Percentiles rank a stretch among this genome's conserved stretches.
Evolutionary conservation across 2,329 filamentous ascomycete genomes (phyloP).

Genomic region (Chaetomiaceae sp.): DNA sequence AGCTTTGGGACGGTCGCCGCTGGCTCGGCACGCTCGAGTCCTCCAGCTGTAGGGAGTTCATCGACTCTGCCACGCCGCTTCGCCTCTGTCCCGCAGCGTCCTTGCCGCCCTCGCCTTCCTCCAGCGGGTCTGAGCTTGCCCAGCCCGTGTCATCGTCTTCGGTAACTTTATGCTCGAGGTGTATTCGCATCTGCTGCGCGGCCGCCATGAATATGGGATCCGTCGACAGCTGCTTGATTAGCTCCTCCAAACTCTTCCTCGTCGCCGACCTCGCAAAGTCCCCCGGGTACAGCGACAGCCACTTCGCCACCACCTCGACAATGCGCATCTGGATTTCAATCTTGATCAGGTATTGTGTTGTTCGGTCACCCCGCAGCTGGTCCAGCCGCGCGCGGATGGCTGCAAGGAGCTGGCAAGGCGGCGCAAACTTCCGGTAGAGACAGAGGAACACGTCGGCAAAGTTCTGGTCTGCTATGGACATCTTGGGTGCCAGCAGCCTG

Average conservation of each 20-base stretch:
- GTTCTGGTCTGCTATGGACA: conserved; percentile 83
- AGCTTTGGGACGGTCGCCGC: conserved; percentile 44
- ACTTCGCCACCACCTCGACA: conserved; percentile 78
- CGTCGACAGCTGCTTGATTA: conserved; percentile 68
- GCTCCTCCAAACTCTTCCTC: conserved; percentile 65
- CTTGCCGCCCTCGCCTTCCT: conserved; percentile 27
- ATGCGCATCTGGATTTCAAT: conserved; percentile 79
- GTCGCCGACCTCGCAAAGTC: conserved; percentile 83
- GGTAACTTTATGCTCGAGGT: conserved; percentile 65
- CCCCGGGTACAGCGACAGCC: conserved; percentile 85
- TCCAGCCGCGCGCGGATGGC: conserved; percentile 76
- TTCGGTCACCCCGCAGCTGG: conserved; percentile 60
- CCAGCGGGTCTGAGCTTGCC: conserved; percentile 73
- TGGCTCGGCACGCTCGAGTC: conserved; percentile 38
- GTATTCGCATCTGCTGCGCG: conserved; percentile 77
- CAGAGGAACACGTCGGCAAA: conserved; percentile 88
- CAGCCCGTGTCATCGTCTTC: conserved; percentile 92
- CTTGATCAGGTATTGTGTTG: conserved; percentile 66
- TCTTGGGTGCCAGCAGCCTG: conserved; percentile 74
- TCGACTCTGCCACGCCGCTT: conserved; percentile 41
- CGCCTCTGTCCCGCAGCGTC: conserved; percentile 24
- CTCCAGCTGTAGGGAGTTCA: conserved; percentile 47
- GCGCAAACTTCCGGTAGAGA: conserved; percentile 87
- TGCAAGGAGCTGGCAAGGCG: conserved; percentile 71
- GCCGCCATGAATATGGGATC: conserved; percentile 81